A percentile compares a stretch with the other conserved stretches of the same genome.
phyloP scores from a whole-genome alignment of 2,329 filamentous ascomycete genomes.

The Pseudopyricularia javanii region DNA sequence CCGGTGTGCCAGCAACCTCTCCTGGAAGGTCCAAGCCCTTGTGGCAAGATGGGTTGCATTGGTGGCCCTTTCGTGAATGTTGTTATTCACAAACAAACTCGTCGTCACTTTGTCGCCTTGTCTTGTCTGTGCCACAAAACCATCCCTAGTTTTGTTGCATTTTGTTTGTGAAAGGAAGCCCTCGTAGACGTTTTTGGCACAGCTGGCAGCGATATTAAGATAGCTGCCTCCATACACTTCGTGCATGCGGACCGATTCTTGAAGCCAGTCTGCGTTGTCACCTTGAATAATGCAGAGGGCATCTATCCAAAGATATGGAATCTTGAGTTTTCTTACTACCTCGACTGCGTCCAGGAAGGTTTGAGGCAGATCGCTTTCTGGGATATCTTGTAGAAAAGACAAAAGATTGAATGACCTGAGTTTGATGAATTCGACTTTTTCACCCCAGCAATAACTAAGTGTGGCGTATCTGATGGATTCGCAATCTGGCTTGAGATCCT shows the following conservation, averaged over 20 bases:
- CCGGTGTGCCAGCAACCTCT: too few species aligned
- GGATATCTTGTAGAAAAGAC: not conserved
- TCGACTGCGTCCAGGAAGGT: not conserved
- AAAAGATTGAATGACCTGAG: not conserved
- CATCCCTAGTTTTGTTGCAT: too few species aligned
- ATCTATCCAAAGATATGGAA: constrained; percentile 9
- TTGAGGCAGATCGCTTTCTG: not conserved
- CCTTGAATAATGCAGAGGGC: constrained; percentile 8
- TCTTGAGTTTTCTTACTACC: not conserved
- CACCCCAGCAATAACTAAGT: constrained; percentile 1
- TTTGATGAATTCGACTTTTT: not conserved
- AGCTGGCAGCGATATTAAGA: not conserved
- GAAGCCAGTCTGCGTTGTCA: constrained; percentile 3
- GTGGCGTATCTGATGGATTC: not conserved
- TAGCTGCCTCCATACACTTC: not conserved
- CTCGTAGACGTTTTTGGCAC: too few species aligned
- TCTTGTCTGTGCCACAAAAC: too few species aligned
- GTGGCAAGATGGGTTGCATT: too few species aligned
- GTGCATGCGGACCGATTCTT: constrained; percentile 1
- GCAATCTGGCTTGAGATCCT: too few species aligned
- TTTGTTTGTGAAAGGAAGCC: too few species aligned
- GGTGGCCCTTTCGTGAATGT: too few species aligned
- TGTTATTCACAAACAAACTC: too few species aligned
- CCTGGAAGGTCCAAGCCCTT: too few species aligned
- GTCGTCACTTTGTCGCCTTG: too few species aligned